Conservation (phyloP, 768 basidiomycete genomes). For the Mycena indigotica region DNA sequence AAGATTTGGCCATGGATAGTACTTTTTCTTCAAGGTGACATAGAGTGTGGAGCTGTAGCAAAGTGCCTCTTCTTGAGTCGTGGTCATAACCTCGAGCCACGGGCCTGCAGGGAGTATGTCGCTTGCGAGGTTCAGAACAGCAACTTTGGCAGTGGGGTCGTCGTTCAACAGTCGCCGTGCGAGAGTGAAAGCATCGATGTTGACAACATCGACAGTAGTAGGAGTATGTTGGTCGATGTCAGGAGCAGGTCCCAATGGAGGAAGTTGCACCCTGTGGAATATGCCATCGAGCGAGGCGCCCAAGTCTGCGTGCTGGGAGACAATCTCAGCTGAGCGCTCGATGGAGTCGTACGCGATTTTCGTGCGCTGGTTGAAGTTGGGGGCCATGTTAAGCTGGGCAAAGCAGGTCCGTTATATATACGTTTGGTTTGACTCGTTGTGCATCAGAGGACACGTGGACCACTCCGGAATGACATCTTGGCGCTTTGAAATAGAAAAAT, state of each 20-base stretch:
- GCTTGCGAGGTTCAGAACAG: conserved; percentile 45
- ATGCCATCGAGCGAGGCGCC: conserved; percentile 35
- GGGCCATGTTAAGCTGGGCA: too few species aligned
- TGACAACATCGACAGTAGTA: conserved; percentile 31
- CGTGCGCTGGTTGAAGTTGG: background rate
- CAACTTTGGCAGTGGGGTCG: conserved; percentile 30
- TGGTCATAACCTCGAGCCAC: background rate
- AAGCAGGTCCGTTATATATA: too few species aligned
- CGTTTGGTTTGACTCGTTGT: too few species aligned
- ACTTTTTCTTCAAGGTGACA: conserved; percentile 39
- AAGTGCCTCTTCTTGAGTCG: conserved; percentile 41
- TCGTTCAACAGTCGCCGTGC: conserved; percentile 36
- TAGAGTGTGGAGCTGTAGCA: conserved; percentile 53
- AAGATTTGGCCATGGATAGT: conserved; percentile 51
- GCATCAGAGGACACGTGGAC: too few species aligned
- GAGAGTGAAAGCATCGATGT: conserved; percentile 40
- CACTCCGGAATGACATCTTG: too few species aligned
- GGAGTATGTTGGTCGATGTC: conserved; percentile 20
- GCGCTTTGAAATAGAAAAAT: too few species aligned
- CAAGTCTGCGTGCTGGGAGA: conserved; percentile 27
- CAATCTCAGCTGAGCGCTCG: conserved; percentile 28
- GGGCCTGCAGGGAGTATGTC: conserved; percentile 29
- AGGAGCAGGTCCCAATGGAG: conserved; percentile 23
- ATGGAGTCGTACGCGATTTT: conserved; percentile 21
- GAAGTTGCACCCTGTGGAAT: conserved; percentile 32